Evolutionary conservation across 495 filamentous ascomycete genomes (phyloP).

Genomic region (Platismatia glauca): DNA sequence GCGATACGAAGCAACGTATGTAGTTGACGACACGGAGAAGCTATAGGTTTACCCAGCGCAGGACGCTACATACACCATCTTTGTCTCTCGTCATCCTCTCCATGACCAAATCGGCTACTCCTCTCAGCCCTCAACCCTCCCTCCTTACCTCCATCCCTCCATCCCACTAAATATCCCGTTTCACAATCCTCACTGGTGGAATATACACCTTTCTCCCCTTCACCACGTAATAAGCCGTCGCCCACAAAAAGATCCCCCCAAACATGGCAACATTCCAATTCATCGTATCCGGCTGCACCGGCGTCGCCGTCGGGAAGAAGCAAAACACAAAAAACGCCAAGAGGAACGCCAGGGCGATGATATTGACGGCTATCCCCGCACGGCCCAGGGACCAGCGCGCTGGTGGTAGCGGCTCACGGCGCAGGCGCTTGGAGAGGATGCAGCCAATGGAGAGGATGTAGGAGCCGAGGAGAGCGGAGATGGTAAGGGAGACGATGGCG

Average conservation of each 20-base stretch:
- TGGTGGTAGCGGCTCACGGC: conserved; percentile 34
- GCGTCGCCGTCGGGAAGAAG: conserved; percentile 34
- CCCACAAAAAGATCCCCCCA: conserved; percentile 36
- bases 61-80: too few species aligned
- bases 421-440: conserved; percentile 37
- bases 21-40: too few species aligned
- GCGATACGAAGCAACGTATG: too few species aligned
- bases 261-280: conserved; percentile 47
- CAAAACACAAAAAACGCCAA: conserved; percentile 43
- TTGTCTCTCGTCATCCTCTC: too few species aligned
- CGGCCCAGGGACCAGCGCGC: conserved; percentile 36
- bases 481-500: conserved; percentile 30
- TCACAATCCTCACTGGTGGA: conserved; percentile 38
- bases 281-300: conserved; percentile 37
- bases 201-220: conserved; percentile 37
- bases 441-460: conserved; percentile 38
- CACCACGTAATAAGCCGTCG: conserved; percentile 37
- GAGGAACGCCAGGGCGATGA: conserved; percentile 31
- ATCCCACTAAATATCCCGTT: conserved; percentile 18
- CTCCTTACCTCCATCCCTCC: neutral
- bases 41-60: too few species aligned
- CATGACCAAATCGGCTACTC: too few species aligned
- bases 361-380: conserved; percentile 37
- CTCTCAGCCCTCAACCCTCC: too few species aligned
- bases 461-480: conserved; percentile 35